phyloP scores from a whole-genome alignment of 305 asterid genomes.

The Ilex paraguariensis region DNA sequence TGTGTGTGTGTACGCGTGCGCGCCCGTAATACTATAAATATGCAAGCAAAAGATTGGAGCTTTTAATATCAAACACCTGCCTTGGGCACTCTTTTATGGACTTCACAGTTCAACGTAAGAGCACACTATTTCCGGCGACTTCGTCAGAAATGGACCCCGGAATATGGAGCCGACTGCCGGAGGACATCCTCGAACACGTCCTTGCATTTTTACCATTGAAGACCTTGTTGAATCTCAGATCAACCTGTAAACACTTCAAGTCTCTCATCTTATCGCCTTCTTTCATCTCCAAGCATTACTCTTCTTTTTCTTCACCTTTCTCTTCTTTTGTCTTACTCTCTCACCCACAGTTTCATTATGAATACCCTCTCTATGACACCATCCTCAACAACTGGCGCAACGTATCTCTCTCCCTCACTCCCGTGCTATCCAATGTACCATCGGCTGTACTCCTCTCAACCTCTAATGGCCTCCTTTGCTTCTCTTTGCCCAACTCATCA shows the following conservation, averaged over 20 bases:
- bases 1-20: too few relatives aligned
- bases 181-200: constrained; percentile 46
- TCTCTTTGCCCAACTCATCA: constrained; percentile 27
- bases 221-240: constrained; percentile 42
- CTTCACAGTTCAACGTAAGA: neutral
- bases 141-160: constrained; percentile 39
- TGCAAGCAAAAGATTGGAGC: too few relatives aligned
- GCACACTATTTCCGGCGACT: neutral
- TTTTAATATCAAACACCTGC: too few relatives aligned
- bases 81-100: too few relatives aligned
- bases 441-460: constrained; percentile 32
- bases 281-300: constrained; percentile 41
- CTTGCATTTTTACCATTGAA: constrained; percentile 62
- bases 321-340: constrained; percentile 66
- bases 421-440: constrained; percentile 21
- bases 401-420: constrained; percentile 29
- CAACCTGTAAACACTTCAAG: constrained; percentile 64
- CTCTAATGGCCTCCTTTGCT: constrained; percentile 57
- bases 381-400: constrained; percentile 37
- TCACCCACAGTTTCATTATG: constrained; percentile 44
- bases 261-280: constrained; percentile 47
- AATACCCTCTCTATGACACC: constrained; percentile 47
- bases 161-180: constrained; percentile 60
- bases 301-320: constrained; percentile 27
- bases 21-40: too few relatives aligned